Percentiles rank a stretch among this genome's conserved stretches.
Evolutionary conservation across 305 asterid genomes (phyloP).

Genomic region (Withania somnifera): DNA sequence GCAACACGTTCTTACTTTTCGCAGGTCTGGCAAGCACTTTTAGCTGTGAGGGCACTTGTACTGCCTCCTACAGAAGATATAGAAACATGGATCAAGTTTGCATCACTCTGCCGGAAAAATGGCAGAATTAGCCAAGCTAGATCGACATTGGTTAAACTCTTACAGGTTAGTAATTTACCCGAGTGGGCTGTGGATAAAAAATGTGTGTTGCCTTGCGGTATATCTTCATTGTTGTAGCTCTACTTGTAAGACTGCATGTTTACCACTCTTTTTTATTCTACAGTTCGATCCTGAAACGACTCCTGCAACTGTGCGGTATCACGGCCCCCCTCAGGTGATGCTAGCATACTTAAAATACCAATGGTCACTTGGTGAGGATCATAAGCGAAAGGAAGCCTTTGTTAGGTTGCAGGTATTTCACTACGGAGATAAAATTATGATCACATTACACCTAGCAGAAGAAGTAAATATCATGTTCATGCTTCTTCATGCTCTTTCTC

Average conservation of each 20-base stretch:
- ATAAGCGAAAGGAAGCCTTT: conserved; percentile 79
- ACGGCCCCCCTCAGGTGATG: conserved; percentile 96
- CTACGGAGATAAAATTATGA: not conserved
- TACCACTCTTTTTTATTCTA: conserved; percentile 11
- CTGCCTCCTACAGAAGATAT: conserved; percentile 96
- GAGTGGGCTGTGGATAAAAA: not conserved
- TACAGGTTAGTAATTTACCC: conserved; percentile 53
- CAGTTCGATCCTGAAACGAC: conserved; percentile 95
- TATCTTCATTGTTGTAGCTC: not conserved
- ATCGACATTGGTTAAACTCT: conserved; percentile 82
- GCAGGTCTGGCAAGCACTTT: conserved; percentile 92
- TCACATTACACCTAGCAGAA: not conserved
- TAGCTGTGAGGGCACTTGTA: conserved; percentile 87
- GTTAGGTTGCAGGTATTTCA: conserved; percentile 68
- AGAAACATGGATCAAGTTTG: conserved; percentile 97
- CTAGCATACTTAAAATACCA: conserved; percentile 91
- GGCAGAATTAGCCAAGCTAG: conserved; percentile 97
- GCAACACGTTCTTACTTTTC: not conserved
- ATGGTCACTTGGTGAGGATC: conserved; percentile 98
- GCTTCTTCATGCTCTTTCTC: not conserved
- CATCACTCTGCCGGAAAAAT: conserved; percentile 92
- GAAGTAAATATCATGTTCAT: not conserved
- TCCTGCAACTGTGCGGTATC: conserved; percentile 68
- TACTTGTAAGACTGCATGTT: not conserved
- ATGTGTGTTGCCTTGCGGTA: not conserved